Conservation (phyloP, 1,284 basidiomycete species). For the Marasmius fiardii region DNA sequence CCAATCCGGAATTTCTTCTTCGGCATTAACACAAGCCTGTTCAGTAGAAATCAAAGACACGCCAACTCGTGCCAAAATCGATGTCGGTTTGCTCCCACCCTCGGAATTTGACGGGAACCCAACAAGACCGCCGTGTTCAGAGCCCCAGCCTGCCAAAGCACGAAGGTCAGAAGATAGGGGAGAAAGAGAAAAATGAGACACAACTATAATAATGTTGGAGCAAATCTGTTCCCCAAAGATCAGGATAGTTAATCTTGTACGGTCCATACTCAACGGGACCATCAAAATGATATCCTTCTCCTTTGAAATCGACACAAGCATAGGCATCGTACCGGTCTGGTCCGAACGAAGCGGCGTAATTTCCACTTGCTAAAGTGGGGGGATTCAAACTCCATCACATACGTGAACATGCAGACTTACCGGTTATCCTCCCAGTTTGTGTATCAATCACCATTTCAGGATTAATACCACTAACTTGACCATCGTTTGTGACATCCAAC, state of each 20-base stretch:
- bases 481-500: conserved; percentile 59
- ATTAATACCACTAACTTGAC: conserved; percentile 45
- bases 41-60: conserved; percentile 57
- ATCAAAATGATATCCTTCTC: conserved; percentile 45
- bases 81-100: conserved; percentile 23
- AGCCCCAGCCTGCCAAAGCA: conserved; percentile 25
- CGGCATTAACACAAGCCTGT: conserved; percentile 57
- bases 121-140: conserved; percentile 48
- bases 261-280: conserved; percentile 50
- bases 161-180: neutral
- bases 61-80: conserved; percentile 53
- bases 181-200: neutral
- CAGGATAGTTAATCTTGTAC: conserved; percentile 50
- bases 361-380: conserved; percentile 32
- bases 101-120: conserved; percentile 42
- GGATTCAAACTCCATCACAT: too few relatives aligned
- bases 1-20: conserved; percentile 56
- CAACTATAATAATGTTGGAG: conserved; percentile 47
- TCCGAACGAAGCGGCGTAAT: conserved; percentile 40
- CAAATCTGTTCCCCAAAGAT: conserved; percentile 41
- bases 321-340: conserved; percentile 53
- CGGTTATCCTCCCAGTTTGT: conserved; percentile 38
- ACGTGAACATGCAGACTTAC: neutral
- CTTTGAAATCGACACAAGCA: conserved; percentile 59
- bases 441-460: conserved; percentile 44